phyloP scores from a whole-genome alignment of 768 basidiomycete genomes.

The Agaricus subrufescens region DNA sequence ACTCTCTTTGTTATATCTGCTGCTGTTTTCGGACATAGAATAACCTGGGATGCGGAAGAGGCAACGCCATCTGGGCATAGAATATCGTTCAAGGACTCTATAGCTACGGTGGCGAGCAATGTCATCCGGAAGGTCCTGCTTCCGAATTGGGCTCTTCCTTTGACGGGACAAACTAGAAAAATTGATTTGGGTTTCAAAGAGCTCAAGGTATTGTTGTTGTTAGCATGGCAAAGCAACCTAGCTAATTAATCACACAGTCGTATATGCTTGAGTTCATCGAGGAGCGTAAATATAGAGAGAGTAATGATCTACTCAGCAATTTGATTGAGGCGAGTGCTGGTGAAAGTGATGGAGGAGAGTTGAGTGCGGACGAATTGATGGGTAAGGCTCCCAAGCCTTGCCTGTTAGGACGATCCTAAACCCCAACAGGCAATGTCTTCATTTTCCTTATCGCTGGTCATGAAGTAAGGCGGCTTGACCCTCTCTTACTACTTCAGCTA shows the following conservation, averaged over 20 bases:
- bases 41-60: conserved; percentile 42
- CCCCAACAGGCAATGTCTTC: conserved; percentile 31
- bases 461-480: conserved; percentile 30
- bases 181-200: conserved; percentile 33
- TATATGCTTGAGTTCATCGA: conserved; percentile 51
- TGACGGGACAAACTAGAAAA: conserved; percentile 26
- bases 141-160: conserved; percentile 32
- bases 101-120: conserved; percentile 36
- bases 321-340: conserved; percentile 43
- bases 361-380: conserved; percentile 37
- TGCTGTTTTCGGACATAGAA: conserved; percentile 50
- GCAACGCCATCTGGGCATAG: conserved; percentile 36
- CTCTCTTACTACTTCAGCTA: neutral
- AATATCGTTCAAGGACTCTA: conserved; percentile 45
- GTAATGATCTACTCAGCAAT: conserved; percentile 46
- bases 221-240: neutral
- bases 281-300: conserved; percentile 29
- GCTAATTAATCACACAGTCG: conserved; percentile 8
- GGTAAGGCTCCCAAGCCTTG: conserved; percentile 14
- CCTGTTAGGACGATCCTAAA: neutral
- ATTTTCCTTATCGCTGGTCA: conserved; percentile 54
- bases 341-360: conserved; percentile 18
- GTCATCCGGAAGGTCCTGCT: conserved; percentile 31
- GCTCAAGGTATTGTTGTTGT: conserved; percentile 26
- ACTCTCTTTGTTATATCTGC: conserved; percentile 51